phyloP scores from a whole-genome alignment of 2,329 filamentous ascomycete genomes.

The Fusarium proliferatum region DNA sequence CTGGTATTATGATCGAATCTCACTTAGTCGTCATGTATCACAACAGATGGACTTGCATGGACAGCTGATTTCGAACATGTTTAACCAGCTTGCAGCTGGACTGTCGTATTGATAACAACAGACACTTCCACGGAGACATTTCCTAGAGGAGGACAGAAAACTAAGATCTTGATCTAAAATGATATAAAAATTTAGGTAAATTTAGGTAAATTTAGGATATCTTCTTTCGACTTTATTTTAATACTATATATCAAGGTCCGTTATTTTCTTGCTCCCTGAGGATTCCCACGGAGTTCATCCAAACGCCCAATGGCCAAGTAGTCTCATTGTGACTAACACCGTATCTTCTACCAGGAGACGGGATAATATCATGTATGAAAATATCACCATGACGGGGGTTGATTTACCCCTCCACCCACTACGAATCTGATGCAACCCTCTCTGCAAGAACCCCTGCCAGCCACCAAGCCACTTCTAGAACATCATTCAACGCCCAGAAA shows the following conservation, averaged over 20 bases:
- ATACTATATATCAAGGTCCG: too few relatives aligned
- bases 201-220: too few relatives aligned
- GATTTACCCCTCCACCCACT: slow-evolving; percentile 25
- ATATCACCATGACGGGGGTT: neutral
- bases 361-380: slow-evolving; percentile 1
- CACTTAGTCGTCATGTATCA: neutral
- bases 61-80: neutral
- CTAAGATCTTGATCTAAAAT: too few relatives aligned
- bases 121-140: neutral
- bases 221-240: too few relatives aligned
- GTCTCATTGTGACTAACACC: neutral
- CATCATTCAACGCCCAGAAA: neutral
- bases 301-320: neutral
- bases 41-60: neutral
- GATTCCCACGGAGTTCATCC: neutral
- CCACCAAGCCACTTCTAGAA: slow-evolving; percentile 35
- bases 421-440: slow-evolving; percentile 15
- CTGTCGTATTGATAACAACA: neutral
- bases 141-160: too few relatives aligned
- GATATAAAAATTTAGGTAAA: too few relatives aligned
- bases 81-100: neutral
- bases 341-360: neutral
- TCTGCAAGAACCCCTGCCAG: slow-evolving; percentile 12
- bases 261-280: too few relatives aligned
- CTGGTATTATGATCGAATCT: neutral